Base-by-base conservation (phyloP, 345 rosid genomes). In the Chamaenerion angustifolium region DNA sequence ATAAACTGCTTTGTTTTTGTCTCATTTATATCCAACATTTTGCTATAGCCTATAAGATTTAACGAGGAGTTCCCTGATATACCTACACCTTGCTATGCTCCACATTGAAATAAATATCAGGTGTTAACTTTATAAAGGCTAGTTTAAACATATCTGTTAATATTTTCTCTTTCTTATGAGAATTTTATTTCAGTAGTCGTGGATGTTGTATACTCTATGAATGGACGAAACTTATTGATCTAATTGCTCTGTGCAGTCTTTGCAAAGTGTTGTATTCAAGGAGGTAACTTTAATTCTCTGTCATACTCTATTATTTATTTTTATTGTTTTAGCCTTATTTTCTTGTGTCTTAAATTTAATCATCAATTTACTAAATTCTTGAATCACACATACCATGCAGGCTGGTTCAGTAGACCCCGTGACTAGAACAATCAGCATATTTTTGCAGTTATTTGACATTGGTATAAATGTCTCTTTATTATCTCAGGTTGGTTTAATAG, bases 381-480 rank as follows among this genome's bases (percentile, higher is more conserved):
- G n/a, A 12, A 40, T 43, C 43, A 40, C 65, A 43, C 43, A 68
- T 71, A 57, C 69, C 65, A 61, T 3, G 40, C 93, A 90, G 96
- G 88, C 95, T 50, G 96, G 96, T 46, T 83, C 95, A 6, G 87
- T 86, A 56, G 98, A 90, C 67, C 96, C 95, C 62, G 96, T 86
- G 57, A 90, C 96, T 21, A 81, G 52, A 83, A 81, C 86, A 49
- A 80, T 81, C 60, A 90, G 82, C 75, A 81, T 90, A 68, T 80
- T 83, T 65, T 78, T 90, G 72, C 92, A 71, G 68, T 83, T 72
- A 46, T 90, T 90, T 70, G 98, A 90, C 68, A 90, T 83, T 56
- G 98, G 98, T 64, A 85, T 86, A 35, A 64, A 90, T 76, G 98
- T 84, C 31, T 59, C 92, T 41, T 63, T 90, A 67, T 64, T 86